A percentile compares a stretch with the other conserved stretches of the same genome.
These are phyloP conservation scores for Endocalyx cinctus DNA, from an alignment of 2,329 filamentous ascomycete species.

Conservation along the genomic window DNA sequence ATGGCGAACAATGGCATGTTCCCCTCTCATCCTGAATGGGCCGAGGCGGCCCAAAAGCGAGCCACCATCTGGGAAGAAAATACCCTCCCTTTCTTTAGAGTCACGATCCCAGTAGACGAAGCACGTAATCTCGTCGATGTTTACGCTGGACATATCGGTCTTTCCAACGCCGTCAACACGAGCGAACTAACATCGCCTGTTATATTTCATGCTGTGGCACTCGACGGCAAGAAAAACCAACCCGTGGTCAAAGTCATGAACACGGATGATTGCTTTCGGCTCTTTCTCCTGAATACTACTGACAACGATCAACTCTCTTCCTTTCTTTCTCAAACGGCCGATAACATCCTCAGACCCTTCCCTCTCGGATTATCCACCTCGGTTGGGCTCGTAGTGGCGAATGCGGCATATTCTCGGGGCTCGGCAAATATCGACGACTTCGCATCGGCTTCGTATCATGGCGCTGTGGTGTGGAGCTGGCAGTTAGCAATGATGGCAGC, in stretches of 20 bases:
- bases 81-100: conserved; percentile 53
- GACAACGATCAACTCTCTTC: conserved; percentile 50
- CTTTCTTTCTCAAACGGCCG: conserved; percentile 53
- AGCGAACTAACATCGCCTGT: conserved; percentile 37
- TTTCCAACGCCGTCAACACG: conserved; percentile 40
- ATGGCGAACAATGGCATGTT: conserved; percentile 49
- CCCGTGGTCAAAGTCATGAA: conserved; percentile 54
- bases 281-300: conserved; percentile 57
- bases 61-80: conserved; percentile 59
- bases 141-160: conserved; percentile 41
- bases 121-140: conserved; percentile 42
- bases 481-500: conserved; percentile 61
- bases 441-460: conserved; percentile 56
- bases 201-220: conserved; percentile 51
- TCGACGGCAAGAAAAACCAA: conserved; percentile 47
- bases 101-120: conserved; percentile 35
- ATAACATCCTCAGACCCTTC: conserved; percentile 53
- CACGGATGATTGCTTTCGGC: conserved; percentile 60
- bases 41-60: conserved; percentile 37
- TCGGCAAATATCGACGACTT: conserved; percentile 45
- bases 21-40: conserved; percentile 43
- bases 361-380: conserved; percentile 54
- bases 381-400: conserved; percentile 55
- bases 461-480: conserved; percentile 63
- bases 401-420: conserved; percentile 51